Evolutionary conservation across 495 filamentous ascomycete species (phyloP), one percentile per base, ranked within the genome.

Genomic region (Aspergillus sclerotiicarbonarius): DNA sequence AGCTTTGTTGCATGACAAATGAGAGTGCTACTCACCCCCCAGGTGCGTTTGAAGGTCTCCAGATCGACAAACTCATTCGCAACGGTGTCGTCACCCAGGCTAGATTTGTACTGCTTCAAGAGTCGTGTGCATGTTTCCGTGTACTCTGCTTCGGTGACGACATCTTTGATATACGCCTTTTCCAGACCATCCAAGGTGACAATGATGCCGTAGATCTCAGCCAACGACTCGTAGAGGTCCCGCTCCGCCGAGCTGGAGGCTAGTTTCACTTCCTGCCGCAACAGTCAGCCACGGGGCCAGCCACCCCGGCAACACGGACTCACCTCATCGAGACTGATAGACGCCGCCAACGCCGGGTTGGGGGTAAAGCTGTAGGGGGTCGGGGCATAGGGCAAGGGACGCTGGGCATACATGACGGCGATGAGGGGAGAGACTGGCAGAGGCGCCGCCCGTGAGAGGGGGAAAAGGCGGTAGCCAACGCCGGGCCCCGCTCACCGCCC

Each of bases 121-220:
- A 96, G 81, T 33, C 95, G 84, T 61, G 89, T 86, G 76, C 94
- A 99, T 56, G 90, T 96, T 67, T 96, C 93, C 5, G 94, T 96
- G 72, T 98, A 98, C 67, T 96, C 91, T 55, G 80, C 77, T 69
- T 97, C 92, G 7, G 87, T 83, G 44, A 99, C 90, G 16, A 91
- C 92, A 79, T 99, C 94, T 72, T 95, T 93, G 46, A 98, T 87
- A 76, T 93, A 98, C 13, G 94, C 95, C 69, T 95, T 96, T 66
- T 99, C 94, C 7, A 99, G 80, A 52, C 92, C 92, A 66, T 99
- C 94, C 19, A 99, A 77, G 0, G 94, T 97, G 56, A 96, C 83
- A 20, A 98, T 93, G 57, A 99, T 96, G 75, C 91, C 95, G 75
- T 98, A 98, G 50, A 99, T 87, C 67, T 99, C 94, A 50, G 93